These are phyloP conservation scores for Copromyces sp. DNA, from an alignment of 495 filamentous ascomycete species.

Conservation along the genomic window DNA sequence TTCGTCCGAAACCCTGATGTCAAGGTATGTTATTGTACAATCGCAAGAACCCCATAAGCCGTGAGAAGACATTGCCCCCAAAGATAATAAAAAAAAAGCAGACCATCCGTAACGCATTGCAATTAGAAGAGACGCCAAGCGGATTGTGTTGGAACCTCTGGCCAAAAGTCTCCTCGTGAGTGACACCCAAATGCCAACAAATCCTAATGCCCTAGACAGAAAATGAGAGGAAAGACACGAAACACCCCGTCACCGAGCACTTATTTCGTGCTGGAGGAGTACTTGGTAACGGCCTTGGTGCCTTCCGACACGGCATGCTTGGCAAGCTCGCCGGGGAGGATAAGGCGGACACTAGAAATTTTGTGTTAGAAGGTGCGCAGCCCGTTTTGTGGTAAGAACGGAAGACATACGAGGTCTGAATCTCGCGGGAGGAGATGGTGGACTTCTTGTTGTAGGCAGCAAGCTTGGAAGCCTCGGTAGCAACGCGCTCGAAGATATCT, in stretches of 20 bases:
- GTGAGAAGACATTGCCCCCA: conserved; percentile 65
- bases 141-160: conserved; percentile 43
- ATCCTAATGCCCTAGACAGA: conserved; percentile 39
- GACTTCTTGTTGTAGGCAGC: conserved; percentile 99
- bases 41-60: conserved; percentile 60
- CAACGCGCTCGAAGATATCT: conserved; percentile 99
- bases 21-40: conserved; percentile 65
- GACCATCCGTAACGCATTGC: conserved; percentile 84
- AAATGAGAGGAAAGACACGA: conserved; percentile 30
- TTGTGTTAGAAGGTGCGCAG: conserved; percentile 1
- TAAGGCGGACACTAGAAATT: conserved; percentile 64
- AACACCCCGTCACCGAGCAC: conserved; percentile 24
- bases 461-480: conserved; percentile 96
- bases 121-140: conserved; percentile 55
- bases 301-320: conserved; percentile 99
- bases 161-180: conserved; percentile 44
- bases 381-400: conserved; percentile 3
- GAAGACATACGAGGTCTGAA: conserved; percentile 78
- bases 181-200: conserved; percentile 47
- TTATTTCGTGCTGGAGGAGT: conserved; percentile 99
- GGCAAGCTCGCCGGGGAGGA: conserved; percentile 95
- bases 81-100: conserved; percentile 40
- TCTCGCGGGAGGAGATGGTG: conserved; percentile 98
- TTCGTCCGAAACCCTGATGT: conserved; percentile 48
- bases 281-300: conserved; percentile 99